A percentile compares a stretch with the other conserved stretches of the same genome.
phyloP scores from a whole-genome alignment of 2,329 filamentous ascomycete genomes.

The Paracorniculantispora psalliotae region DNA sequence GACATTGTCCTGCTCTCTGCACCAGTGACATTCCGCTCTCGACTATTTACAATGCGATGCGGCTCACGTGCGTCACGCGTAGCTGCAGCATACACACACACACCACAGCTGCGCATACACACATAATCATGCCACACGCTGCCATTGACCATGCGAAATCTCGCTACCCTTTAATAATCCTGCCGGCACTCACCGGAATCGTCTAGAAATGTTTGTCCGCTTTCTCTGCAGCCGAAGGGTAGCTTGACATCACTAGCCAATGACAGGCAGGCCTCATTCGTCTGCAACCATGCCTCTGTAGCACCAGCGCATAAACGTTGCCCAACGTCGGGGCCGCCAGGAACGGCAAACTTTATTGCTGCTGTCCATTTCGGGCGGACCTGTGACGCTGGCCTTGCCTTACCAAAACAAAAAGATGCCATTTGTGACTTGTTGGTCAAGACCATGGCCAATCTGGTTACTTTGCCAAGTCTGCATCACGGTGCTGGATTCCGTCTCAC shows the following conservation, averaged over 20 bases:
- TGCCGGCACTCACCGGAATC: neutral
- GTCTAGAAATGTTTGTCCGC: too few relatives aligned
- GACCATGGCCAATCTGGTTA: neutral
- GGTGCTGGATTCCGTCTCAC: neutral
- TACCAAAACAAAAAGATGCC: neutral
- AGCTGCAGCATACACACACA: neutral
- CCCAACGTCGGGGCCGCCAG: neutral
- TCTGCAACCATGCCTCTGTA: too few relatives aligned
- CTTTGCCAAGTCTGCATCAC: neutral
- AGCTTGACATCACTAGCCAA: neutral
- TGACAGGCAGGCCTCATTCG: too few relatives aligned
- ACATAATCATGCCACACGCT: too few relatives aligned
- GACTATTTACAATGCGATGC: neutral
- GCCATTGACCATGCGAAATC: neutral
- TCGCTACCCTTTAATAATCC: neutral
- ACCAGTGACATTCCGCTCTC: neutral
- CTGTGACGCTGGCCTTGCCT: too few relatives aligned
- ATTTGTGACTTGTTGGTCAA: neutral
- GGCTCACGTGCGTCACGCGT: neutral
- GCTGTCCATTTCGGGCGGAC: neutral
- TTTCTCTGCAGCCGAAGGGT: too few relatives aligned
- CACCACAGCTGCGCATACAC: too few relatives aligned
- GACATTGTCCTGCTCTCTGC: neutral
- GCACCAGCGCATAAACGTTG: neutral
- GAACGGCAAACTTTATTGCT: neutral